Evolutionary conservation across 1,284 basidiomycete species (phyloP), one percentile per base, ranked within the genome.

Genomic region (Cryptococcus sp.): DNA sequence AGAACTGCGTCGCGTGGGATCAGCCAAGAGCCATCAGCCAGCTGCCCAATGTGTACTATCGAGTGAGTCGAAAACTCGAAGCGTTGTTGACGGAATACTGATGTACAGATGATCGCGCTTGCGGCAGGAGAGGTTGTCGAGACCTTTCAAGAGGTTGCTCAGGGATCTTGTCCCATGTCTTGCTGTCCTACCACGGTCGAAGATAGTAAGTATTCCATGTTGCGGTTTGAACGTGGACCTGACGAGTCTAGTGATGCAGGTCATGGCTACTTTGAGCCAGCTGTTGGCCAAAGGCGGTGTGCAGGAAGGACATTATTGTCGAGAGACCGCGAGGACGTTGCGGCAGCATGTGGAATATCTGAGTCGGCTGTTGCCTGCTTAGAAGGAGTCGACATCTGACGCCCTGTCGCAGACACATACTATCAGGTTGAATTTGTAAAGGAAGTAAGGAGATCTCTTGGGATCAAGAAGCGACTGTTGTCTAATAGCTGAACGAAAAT

Each of bases 21-120:
- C 48, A 47, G 38, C 25, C 37, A 12, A 52, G 50, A 23, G 56
- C 56, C 26, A 37, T 69, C 14, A 48, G 53, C 5, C 58, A 61
- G 43, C 50, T 69, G 10, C 60, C 61, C 3, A 60, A 61, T 21
- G 58, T 58, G 14, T 65, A 65, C 35, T 51, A 64, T 18, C 42
- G 48, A 2, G 61, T 65, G 28, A 56, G 61, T 58, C 2, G 11
- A 1, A 5, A 10, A 34, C 47, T 26, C 50, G 3, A 4, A 14
- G 12, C 19, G 31, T 22, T 10, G n/a, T 12, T 7, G 18, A 28
- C 19, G 14, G 19, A 32, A 18, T 43, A 19, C 32, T 36, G 44
- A 14, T 18, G 18, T 12, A 31, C 42, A 61, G 57, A 61, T 61
- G 59, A 58, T 55, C 10, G 46, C 51, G 0, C 40, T 56, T 2